Base-by-base conservation (phyloP, 1,284 basidiomycete genomes). In the Cerioporus squamosus region DNA sequence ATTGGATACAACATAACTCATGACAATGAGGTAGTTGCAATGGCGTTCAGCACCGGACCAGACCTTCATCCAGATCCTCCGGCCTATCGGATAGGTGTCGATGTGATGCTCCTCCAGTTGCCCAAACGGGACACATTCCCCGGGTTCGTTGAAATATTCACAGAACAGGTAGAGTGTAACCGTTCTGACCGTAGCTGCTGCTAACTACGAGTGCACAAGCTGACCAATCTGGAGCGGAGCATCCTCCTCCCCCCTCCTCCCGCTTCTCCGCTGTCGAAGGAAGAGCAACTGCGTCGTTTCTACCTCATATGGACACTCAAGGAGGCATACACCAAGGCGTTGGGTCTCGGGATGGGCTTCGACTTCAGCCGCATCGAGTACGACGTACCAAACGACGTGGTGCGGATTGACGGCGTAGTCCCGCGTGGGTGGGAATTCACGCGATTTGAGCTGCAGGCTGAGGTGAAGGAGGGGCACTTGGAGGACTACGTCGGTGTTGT, bases 281-380 rank as follows among this genome's bases (percentile, higher is more conserved):
- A 42, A 77, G 71, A 86, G 58, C 80, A 77, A 3, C 72, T 90
- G 8, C 74, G 77, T 40, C 77, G 77, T 20, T 88, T 92, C 70
- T 91, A 88, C 68, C 85, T 88, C 76, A 83, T 93, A 59, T 94
- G 92, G 92, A 93, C 92, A 4, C 75, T 91, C 68, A 94, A 94
- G 73, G 92, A 94, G 71, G 90, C 93, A 3, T 94, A 92, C 70
- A 91, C 90, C 2, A 94, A 94, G 74, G 90, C 91, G 5, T 78
- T 93, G 24, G 92, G 91, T 1, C 70, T 90, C 36, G 91, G 91
- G 0, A 80, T 93, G n/a, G 88, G 90, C 1, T 93, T 93, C 67
- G 87, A 93, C 66, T 91, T 93, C 72, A 77, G 77, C 40, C 81
- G 90, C 31, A 82, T 93, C 60, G 84, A 92, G 68, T 90, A 87